A percentile compares a stretch with the other conserved stretches of the same genome.
phyloP scores from a whole-genome alignment of 2,329 filamentous ascomycete species.

The Hymenoscyphus fructigenus region DNA sequence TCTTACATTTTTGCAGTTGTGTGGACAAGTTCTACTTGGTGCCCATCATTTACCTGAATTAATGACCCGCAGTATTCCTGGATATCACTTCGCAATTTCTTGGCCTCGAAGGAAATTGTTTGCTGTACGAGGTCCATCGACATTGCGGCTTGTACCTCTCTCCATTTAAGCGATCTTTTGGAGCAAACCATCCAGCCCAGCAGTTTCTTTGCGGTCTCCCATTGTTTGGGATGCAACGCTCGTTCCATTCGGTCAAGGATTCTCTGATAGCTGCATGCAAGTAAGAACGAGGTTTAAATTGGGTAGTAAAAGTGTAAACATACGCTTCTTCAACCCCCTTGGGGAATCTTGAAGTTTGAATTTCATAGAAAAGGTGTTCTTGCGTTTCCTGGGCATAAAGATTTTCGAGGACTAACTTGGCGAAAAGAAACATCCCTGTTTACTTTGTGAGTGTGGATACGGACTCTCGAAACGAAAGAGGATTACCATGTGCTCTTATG shows the following conservation, averaged over 20 bases:
- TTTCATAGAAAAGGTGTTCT: constrained; percentile 14
- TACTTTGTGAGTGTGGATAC: neutral
- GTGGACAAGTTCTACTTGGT: constrained; percentile 40
- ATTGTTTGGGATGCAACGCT: neutral
- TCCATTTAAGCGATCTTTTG: constrained; percentile 41
- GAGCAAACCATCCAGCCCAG: constrained; percentile 43
- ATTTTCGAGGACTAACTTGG: constrained; percentile 33
- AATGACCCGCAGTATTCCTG: constrained; percentile 41
- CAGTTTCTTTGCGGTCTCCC: neutral
- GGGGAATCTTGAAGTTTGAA: constrained; percentile 17
- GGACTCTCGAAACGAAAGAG: constrained; percentile 1
- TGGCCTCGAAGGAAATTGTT: constrained; percentile 34
- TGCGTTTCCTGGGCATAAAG: constrained; percentile 20
- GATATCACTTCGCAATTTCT: constrained; percentile 29
- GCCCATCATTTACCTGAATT: constrained; percentile 33
- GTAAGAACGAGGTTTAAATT: neutral
- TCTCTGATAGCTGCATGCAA: neutral
- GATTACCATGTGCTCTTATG: constrained; percentile 27
- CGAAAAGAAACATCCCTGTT: constrained; percentile 37
- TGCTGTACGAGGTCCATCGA: constrained; percentile 36
- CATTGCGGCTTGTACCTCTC: constrained; percentile 42
- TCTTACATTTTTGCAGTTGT: constrained; percentile 38
- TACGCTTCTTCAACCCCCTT: constrained; percentile 22
- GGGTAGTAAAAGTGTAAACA: neutral
- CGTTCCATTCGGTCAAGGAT: neutral